Percentiles rank a stretch among this genome's conserved stretches.
Evolutionary conservation across 1,139 yeast species (phyloP).

Genomic region (Komagataea norvegica): DNA sequence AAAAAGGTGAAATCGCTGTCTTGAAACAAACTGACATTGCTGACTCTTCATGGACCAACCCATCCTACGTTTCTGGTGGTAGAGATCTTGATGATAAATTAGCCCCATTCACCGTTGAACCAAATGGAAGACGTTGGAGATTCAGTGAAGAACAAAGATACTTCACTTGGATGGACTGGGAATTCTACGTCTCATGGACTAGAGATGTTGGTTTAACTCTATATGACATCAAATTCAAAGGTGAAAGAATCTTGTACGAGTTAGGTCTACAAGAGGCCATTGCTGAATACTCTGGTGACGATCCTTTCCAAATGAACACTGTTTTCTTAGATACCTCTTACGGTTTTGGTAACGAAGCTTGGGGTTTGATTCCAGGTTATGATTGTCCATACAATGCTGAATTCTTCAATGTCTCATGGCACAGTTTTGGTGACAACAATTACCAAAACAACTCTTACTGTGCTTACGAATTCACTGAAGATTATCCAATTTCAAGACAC

Average conservation of each 20-base stretch:
- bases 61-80: constrained; percentile 12
- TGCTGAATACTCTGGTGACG: constrained; percentile 28
- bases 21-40: constrained; percentile 13
- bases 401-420: constrained; percentile 26
- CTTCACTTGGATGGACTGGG: constrained; percentile 29
- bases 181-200: constrained; percentile 23
- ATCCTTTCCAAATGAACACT: constrained; percentile 27
- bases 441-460: constrained; percentile 26
- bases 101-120: constrained; percentile 22
- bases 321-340: constrained; percentile 23
- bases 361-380: constrained; percentile 26
- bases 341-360: constrained; percentile 27
- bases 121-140: constrained; percentile 27
- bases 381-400: constrained; percentile 28
- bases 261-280: constrained; percentile 27
- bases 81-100: constrained; percentile 23
- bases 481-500: constrained; percentile 25
- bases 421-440: constrained; percentile 19
- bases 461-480: constrained; percentile 24
- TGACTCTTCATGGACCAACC: constrained; percentile 12
- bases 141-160: constrained; percentile 23
- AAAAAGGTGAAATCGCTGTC: constrained; percentile 15
- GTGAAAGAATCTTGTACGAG: constrained; percentile 26
- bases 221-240: constrained; percentile 25
- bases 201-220: constrained; percentile 24